Conservation (phyloP, 139 green algal genomes). For the Micromonas pusilla region DNA sequence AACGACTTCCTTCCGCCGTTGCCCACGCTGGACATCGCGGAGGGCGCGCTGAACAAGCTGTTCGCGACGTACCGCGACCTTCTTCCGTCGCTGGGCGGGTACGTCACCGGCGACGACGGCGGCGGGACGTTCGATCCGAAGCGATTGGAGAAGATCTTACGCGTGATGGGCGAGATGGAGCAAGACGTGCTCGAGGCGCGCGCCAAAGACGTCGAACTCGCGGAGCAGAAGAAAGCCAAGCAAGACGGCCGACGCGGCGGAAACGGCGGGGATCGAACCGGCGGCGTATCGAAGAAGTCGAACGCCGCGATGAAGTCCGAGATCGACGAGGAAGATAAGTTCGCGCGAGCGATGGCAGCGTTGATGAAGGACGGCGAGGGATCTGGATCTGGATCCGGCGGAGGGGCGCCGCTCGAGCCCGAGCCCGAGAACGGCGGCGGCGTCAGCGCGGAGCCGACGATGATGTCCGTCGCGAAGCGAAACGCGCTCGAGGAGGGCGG, state of each 20-base stretch:
- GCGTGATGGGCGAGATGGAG: conserved; percentile 55
- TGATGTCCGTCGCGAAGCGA: conserved; percentile 51
- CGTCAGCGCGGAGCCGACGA: conserved; percentile 25
- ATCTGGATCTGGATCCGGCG: neutral
- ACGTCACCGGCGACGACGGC: conserved; percentile 60
- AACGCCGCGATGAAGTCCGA: neutral
- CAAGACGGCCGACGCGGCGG: neutral
- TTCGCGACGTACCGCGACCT: conserved; percentile 83
- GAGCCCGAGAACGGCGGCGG: neutral
- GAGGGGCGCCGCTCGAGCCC: neutral
- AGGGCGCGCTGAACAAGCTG: conserved; percentile 81
- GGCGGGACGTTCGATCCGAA: conserved; percentile 51
- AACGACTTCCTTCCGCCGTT: conserved; percentile 88
- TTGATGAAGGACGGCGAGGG: neutral
- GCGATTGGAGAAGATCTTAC: conserved; percentile 63
- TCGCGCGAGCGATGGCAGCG: neutral
- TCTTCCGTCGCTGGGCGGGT: conserved; percentile 60
- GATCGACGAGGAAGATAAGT: neutral
- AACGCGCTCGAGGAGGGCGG: conserved; percentile 26
- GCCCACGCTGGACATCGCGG: conserved; percentile 80
- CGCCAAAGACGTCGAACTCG: conserved; percentile 70
- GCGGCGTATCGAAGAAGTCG: too few relatives aligned
- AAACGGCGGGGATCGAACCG: too few relatives aligned
- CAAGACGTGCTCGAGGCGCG: conserved; percentile 62
- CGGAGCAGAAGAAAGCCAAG: conserved; percentile 45